Evolutionary conservation across 1,139 yeast genomes (phyloP), one percentile per base, ranked within the genome.

Genomic region (Zygoascus hellenicus): DNA sequence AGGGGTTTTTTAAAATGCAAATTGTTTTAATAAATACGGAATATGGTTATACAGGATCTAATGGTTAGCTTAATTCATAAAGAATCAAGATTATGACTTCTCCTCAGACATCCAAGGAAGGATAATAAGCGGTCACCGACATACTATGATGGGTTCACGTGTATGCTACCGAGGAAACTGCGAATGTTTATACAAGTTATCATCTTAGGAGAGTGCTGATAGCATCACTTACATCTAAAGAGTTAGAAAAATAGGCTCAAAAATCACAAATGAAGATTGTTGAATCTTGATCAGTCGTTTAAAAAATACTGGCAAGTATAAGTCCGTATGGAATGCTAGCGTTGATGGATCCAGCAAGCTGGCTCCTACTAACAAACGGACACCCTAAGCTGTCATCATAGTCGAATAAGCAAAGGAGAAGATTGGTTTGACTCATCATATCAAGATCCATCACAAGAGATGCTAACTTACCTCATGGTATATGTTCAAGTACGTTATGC

Each of bases 141-240:
- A 78, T 76, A 80, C 86, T 66, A 74, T 74, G 79, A 74, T 80
- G 84, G 89, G 88, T 81, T 82, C 87, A 69, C 65, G 68, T 73
- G 88, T 78, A 77, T 72, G 81, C 86, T 83, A 82, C 89, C 89
- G 89, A 77, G 89, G 89, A 82, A 82, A 82, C 89, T 82, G 89
- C 89, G 89, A 82, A 82, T 82, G 90, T 82, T 78, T 69, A 75
- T 74, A 79, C 78, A 70, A 73, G 69, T 69, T 79, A 80, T 83
- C 90, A 82, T 83, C 90, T 82, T 72, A 64, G 43, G 43, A 41
- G 38, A 36, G 39, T 19, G n/a, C 16, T 40, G 16, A 9, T 9
- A 3, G 5, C 9, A 19, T n/a, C 37, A 41, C 43, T 41, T 41
- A 41, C 43, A 17, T n/a, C 43, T 41, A 32, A 7, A 33, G 33